These are phyloP conservation scores for Phytophthora nicotianae DNA, from an alignment of 352 stramenopile genomes.

Conservation along the genomic window DNA sequence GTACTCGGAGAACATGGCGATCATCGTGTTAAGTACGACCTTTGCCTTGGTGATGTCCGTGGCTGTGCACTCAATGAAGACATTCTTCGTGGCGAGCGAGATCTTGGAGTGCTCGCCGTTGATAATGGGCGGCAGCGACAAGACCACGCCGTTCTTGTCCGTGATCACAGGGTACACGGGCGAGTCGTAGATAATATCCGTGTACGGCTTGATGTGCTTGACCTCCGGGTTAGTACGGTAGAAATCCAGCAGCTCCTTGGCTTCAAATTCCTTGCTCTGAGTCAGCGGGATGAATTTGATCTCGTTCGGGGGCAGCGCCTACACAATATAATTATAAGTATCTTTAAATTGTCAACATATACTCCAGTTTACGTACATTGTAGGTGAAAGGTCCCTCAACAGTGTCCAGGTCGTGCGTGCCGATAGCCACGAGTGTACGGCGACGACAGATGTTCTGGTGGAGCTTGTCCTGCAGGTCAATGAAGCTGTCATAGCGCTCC, in stretches of 20 bases:
- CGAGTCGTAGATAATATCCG: slow-evolving; percentile 99
- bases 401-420: slow-evolving; percentile 98
- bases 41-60: slow-evolving; percentile 99
- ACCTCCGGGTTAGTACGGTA: slow-evolving; percentile 94
- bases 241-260: slow-evolving; percentile 94
- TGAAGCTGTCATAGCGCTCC: slow-evolving; percentile 98
- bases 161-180: slow-evolving; percentile 97
- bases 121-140: slow-evolving; percentile 99
- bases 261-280: slow-evolving; percentile 91
- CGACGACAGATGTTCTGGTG: slow-evolving; percentile 99
- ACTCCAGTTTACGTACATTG: slow-evolving; percentile 50
- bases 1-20: slow-evolving; percentile 99
- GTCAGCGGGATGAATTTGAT: slow-evolving; percentile 98
- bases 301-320: slow-evolving; percentile 92
- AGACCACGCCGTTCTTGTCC: slow-evolving; percentile 95
- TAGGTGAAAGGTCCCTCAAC: slow-evolving; percentile 95
- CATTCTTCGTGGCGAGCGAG: slow-evolving; percentile 96
- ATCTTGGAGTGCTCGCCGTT: slow-evolving; percentile 98
- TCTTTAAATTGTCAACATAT: not conserved
- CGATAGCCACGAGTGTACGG: slow-evolving; percentile 99
- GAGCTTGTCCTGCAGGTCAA: slow-evolving; percentile 99
- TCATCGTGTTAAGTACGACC: slow-evolving; percentile 99
- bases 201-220: slow-evolving; percentile 99
- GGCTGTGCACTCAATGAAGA: slow-evolving; percentile 99
- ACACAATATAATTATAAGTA: not conserved